Conservation (phyloP, 2,329 filamentous ascomycete species). For the Dothideomycetidae sp. region DNA sequence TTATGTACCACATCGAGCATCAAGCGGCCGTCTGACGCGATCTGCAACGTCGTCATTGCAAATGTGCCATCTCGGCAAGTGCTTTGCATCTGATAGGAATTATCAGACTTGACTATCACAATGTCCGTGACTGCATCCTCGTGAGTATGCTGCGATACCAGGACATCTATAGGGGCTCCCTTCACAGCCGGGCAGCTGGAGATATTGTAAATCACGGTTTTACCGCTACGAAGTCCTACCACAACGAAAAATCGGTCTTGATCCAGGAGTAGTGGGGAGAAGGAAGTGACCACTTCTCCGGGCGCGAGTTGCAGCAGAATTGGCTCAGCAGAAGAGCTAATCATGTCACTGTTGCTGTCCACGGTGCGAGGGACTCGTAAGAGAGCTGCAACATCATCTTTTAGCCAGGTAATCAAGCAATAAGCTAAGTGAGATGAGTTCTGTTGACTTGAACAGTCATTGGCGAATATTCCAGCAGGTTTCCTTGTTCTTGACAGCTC, state of each 20-base stretch:
- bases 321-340: background rate
- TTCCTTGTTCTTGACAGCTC: conserved; percentile 24
- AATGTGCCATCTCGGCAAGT: conserved; percentile 2
- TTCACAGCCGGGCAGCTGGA: background rate
- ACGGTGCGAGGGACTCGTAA: background rate
- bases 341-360: background rate
- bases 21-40: background rate
- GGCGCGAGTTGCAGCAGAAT: conserved; percentile 17
- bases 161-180: background rate
- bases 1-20: background rate
- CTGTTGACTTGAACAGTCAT: background rate
- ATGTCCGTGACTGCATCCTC: conserved; percentile 7
- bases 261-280: background rate
- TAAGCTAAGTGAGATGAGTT: background rate
- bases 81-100: background rate
- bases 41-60: background rate
- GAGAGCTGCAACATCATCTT: background rate
- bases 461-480: conserved; percentile 27
- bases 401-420: conserved; percentile 3
- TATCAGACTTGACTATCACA: background rate
- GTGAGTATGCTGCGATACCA: background rate
- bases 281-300: conserved; percentile 30
- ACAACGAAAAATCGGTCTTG: conserved; percentile 15
- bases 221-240: conserved; percentile 43
- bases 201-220: conserved; percentile 29